These are phyloP conservation scores for Irineochytrium annulatum DNA, from an alignment of 192 early-diverging fungal genomes.

Conservation along the genomic window DNA sequence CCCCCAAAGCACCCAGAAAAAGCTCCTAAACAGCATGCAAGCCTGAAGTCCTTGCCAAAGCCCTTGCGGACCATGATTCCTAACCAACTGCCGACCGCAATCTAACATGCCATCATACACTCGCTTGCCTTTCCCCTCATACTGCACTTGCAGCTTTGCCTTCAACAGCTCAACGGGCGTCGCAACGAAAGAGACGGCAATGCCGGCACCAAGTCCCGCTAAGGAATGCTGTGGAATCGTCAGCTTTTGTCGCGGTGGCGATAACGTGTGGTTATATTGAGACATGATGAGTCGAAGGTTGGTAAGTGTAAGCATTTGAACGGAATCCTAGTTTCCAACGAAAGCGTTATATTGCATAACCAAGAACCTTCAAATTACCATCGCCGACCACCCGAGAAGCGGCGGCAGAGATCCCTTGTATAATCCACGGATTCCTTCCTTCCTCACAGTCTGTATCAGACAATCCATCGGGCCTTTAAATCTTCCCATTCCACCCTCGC, in stretches of 20 bases:
- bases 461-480: constrained; percentile 74
- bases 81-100: constrained; percentile 69
- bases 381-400: constrained; percentile 83
- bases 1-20: constrained; percentile 74
- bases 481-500: constrained; percentile 38
- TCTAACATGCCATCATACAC: constrained; percentile 84
- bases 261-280: constrained; percentile 44
- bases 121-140: constrained; percentile 47
- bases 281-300: constrained; percentile 74
- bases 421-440: constrained; percentile 64
- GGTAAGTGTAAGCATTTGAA: constrained; percentile 77
- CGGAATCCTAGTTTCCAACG: constrained; percentile 73
- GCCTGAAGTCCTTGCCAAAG: constrained; percentile 80
- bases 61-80: constrained; percentile 73
- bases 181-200: constrained; percentile 76
- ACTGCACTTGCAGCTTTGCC: constrained; percentile 88
- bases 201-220: constrained; percentile 85
- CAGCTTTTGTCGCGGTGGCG: constrained; percentile 40
- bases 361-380: constrained; percentile 70
- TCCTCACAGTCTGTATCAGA: constrained; percentile 70
- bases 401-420: constrained; percentile 94
- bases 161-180: constrained; percentile 95
- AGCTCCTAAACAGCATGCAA: constrained; percentile 83
- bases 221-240: constrained; percentile 68
- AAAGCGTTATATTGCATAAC: constrained; percentile 61